Evolutionary conservation across 2,329 filamentous ascomycete genomes (phyloP).

Genomic region (Knoxdaviesia capensis): DNA sequence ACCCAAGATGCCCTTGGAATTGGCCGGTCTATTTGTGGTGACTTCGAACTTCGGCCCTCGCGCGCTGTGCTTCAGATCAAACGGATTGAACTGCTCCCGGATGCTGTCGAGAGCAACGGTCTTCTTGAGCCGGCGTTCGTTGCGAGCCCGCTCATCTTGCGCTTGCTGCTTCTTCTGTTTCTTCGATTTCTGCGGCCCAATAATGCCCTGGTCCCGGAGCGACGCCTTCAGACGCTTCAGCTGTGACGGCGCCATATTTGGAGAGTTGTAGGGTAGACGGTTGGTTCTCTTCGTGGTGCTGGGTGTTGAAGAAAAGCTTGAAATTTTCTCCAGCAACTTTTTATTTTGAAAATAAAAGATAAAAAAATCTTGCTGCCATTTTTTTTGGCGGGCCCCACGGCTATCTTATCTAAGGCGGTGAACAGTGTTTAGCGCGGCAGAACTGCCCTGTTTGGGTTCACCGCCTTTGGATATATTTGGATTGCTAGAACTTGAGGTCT

Average conservation of each 20-base stretch:
- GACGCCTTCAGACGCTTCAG: constrained; percentile 89
- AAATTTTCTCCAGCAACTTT: background rate
- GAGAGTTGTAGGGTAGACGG: constrained; percentile 2
- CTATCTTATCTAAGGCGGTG: too few species aligned
- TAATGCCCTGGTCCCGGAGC: constrained; percentile 70
- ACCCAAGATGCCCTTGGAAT: constrained; percentile 40
- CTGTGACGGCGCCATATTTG: constrained; percentile 78
- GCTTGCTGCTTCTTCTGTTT: constrained; percentile 69
- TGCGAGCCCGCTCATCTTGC: constrained; percentile 41
- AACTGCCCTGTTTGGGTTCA: too few species aligned
- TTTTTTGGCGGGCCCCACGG: constrained; percentile 7
- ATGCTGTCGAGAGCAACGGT: constrained; percentile 66
- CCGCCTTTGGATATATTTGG: too few species aligned
- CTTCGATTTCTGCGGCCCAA: constrained; percentile 83
- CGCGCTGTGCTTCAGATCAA: constrained; percentile 70
- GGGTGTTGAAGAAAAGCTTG: too few species aligned
- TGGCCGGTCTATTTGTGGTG: constrained; percentile 41
- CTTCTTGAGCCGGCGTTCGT: constrained; percentile 56
- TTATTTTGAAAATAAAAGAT: background rate
- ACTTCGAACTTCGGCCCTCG: constrained; percentile 72
- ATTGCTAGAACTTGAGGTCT: too few species aligned
- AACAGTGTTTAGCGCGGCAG: too few species aligned
- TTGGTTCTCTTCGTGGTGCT: too few species aligned
- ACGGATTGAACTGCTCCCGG: constrained; percentile 92
- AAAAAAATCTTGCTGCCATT: constrained; percentile 2